These are phyloP conservation scores for Panicum miliaceum DNA, from an alignment of 176 grass and related monocot genomes.

Conservation along the genomic window DNA sequence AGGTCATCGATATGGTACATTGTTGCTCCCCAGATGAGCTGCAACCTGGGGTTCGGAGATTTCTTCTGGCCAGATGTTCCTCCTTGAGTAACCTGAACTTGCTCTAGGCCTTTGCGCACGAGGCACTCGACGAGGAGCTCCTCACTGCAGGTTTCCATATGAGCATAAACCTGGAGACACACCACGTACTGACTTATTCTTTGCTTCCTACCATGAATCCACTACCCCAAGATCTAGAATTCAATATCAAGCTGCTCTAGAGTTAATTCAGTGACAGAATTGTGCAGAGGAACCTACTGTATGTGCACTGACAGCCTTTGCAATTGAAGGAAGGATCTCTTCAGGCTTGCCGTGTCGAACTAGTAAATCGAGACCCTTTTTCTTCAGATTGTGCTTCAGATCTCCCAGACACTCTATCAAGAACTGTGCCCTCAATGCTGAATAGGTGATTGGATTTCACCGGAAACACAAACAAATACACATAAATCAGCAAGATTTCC, in stretches of 20 bases:
- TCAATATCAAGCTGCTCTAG: background rate
- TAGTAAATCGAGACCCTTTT: conserved; percentile 68
- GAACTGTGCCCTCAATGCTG: conserved; percentile 76
- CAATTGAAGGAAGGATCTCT: conserved; percentile 72
- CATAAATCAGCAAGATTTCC: background rate
- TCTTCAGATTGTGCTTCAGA: conserved; percentile 74
- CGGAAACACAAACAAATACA: background rate
- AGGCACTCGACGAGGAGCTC: conserved; percentile 68
- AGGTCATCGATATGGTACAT: conserved; percentile 94
- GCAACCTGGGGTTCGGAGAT: conserved; percentile 52
- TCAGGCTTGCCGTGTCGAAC: conserved; percentile 77
- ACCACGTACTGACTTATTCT: background rate
- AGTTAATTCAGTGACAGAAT: background rate
- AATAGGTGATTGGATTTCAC: background rate
- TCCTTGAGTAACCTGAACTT: conserved; percentile 44
- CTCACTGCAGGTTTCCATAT: conserved; percentile 86
- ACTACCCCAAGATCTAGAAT: background rate
- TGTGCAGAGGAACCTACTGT: conserved; percentile 53
- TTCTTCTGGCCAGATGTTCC: conserved; percentile 40
- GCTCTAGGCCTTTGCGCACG: conserved; percentile 58
- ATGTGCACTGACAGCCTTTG: conserved; percentile 69
- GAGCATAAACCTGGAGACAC: conserved; percentile 71
- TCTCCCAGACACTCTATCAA: conserved; percentile 72
- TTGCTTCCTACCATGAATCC: background rate
- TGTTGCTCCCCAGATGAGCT: conserved; percentile 85